A percentile compares a stretch with the other conserved stretches of the same genome.
Conservation (phyloP, 305 asterid genomes). For the Fraxinus floribunda region DNA sequence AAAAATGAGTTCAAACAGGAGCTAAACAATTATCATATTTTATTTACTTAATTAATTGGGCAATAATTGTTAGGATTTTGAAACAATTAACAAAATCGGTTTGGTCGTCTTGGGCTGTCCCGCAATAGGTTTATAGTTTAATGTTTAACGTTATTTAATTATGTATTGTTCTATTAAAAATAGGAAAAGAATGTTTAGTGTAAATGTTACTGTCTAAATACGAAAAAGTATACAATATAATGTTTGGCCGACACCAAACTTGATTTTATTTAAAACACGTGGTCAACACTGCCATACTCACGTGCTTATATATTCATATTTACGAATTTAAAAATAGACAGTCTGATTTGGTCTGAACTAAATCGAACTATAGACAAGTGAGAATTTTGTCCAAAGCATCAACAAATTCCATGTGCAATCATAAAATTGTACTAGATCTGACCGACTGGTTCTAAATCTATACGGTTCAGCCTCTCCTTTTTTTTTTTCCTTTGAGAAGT, state of each 20-base stretch:
- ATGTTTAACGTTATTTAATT: background rate
- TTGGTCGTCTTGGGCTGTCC: background rate
- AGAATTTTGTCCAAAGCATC: no score
- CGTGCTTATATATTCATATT: background rate
- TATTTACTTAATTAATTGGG: background rate
- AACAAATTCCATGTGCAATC: background rate
- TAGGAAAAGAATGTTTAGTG: background rate
- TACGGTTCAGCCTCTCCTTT: background rate
- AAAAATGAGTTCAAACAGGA: no score
- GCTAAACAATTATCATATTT: background rate
- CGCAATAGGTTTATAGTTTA: background rate
- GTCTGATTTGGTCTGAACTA: background rate
- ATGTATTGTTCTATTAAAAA: background rate
- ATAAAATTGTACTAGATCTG: background rate
- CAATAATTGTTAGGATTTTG: background rate
- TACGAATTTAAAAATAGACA: background rate
- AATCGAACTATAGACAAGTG: background rate
- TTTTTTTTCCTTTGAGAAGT: background rate
- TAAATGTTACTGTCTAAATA: background rate
- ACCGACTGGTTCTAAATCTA: background rate
- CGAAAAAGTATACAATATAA: background rate
- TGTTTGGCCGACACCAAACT: conserved; percentile 24
- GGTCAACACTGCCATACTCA: background rate
- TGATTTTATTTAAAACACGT: conserved; percentile 13
- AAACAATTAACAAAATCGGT: background rate